Percentiles rank a stretch among this genome's conserved stretches.
Evolutionary conservation across 2,329 filamentous ascomycete genomes (phyloP).

Genomic region (Chrysoporthe cubensis): DNA sequence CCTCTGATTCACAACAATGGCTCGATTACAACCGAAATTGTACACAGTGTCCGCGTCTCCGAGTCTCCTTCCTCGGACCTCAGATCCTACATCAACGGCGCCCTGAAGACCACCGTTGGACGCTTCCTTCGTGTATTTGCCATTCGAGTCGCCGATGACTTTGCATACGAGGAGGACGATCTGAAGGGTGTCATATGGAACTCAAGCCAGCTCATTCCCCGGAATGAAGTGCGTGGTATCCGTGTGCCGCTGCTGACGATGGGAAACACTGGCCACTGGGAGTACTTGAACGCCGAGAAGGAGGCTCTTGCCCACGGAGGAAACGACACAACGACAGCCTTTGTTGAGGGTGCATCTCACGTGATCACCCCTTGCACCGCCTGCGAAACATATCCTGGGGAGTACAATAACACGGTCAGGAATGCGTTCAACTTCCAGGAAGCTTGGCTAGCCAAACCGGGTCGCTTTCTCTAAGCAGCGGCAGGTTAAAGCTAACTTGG

Average conservation of each 20-base stretch:
- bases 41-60: conserved; percentile 29
- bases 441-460: conserved; percentile 28
- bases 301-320: conserved; percentile 28
- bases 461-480: conserved; percentile 17
- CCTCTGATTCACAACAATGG: conserved; percentile 32
- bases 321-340: conserved; percentile 31
- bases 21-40: conserved; percentile 27
- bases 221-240: conserved; percentile 27
- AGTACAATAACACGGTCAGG: conserved; percentile 31
- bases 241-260: conserved; percentile 26
- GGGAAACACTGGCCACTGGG: conserved; percentile 31
- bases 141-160: conserved; percentile 13
- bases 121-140: conserved; percentile 19
- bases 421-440: conserved; percentile 31
- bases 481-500: too few relatives aligned
- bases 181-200: conserved; percentile 30
- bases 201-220: conserved; percentile 30
- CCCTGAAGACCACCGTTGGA: conserved; percentile 11
- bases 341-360: conserved; percentile 33
- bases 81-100: conserved; percentile 13
- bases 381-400: conserved; percentile 32
- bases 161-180: conserved; percentile 16
- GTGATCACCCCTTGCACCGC: conserved; percentile 31
- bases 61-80: neutral
- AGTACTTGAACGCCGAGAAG: conserved; percentile 33